Base-by-base conservation (phyloP, 345 rosid genomes). In the Raphanus raphanistrum region DNA sequence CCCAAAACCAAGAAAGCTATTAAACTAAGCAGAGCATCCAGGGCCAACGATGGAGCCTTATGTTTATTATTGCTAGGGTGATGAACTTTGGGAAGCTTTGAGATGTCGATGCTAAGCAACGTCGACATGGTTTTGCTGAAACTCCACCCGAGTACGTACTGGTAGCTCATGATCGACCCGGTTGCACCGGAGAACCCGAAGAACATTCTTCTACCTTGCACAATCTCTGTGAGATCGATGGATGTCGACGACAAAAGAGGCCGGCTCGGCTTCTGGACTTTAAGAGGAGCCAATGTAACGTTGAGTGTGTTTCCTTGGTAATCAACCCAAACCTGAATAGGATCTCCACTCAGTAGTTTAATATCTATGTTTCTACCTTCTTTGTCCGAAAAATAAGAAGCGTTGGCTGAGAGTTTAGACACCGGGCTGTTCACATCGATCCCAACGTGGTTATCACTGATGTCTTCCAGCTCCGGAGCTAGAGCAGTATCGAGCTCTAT, bases 291-390 rank as follows among this genome's bases (percentile, higher is more conserved):
- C 63, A 88, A 5, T 13, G 87, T 79, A 65, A 92, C 89, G 33
- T 79, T 66, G 59, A 89, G 76, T 21, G 74, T 67, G 72, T 74
- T 84, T 55, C 78, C 78, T 79, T 71, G 81, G 45, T 89, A 92
- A 8, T 89, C 96, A n/a, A 92, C 77, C 91, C 94, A 90, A n/a
- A 80, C 80, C 73, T 88, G 92, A 54, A 88, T 86, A 10, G 85
- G 86, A 5, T 79, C 36, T 0, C 83, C 87, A 68, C 87, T 84
- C 4, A 58, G 32, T 11, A 92, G 85, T 10, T 59, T 52, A 36
- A 89, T 43, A 64, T 75, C 82, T 45, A 11, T 74, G 13, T 66
- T 36, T 25, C 38, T 75, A 33, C 77, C 74, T 33, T 74, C 78
- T 12, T 31, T 26, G 17, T 78, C 76, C 8, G 75, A 84, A 63